Evolutionary conservation across 2,329 filamentous ascomycete species (phyloP).

Genomic region (Epichloe glyceriae): DNA sequence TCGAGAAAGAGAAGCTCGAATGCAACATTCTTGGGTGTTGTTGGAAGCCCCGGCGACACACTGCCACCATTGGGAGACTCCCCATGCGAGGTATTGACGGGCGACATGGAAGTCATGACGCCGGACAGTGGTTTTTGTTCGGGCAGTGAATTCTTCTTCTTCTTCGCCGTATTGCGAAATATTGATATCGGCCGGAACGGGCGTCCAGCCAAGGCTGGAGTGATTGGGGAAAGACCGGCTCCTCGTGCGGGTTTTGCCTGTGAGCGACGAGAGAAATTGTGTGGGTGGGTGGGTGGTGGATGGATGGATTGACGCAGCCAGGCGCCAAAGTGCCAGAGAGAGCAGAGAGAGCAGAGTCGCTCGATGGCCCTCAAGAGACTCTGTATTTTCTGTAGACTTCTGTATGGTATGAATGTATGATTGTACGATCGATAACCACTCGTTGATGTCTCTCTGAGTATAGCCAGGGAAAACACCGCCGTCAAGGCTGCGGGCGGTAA

Average conservation of each 20-base stretch:
- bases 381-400: neutral
- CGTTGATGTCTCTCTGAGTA: conserved; percentile 6
- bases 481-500: conserved; percentile 21
- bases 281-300: neutral
- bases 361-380: neutral
- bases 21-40: conserved; percentile 58
- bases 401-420: neutral
- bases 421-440: neutral
- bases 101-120: conserved; percentile 35
- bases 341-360: conserved; percentile 8
- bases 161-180: neutral
- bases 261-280: neutral
- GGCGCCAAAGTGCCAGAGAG: conserved; percentile 4
- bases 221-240: conserved; percentile 12
- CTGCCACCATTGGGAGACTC: conserved; percentile 29
- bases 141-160: neutral
- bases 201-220: conserved; percentile 9
- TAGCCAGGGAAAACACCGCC: conserved; percentile 15
- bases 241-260: conserved; percentile 22
- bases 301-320: conserved; percentile 11
- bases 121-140: neutral
- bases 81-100: conserved; percentile 23
- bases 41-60: conserved; percentile 32
- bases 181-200: conserved; percentile 8
- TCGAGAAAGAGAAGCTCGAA: conserved; percentile 64